Evolutionary conservation across 768 basidiomycete genomes (phyloP).

Genomic region (Rossbeevera mucosa): DNA sequence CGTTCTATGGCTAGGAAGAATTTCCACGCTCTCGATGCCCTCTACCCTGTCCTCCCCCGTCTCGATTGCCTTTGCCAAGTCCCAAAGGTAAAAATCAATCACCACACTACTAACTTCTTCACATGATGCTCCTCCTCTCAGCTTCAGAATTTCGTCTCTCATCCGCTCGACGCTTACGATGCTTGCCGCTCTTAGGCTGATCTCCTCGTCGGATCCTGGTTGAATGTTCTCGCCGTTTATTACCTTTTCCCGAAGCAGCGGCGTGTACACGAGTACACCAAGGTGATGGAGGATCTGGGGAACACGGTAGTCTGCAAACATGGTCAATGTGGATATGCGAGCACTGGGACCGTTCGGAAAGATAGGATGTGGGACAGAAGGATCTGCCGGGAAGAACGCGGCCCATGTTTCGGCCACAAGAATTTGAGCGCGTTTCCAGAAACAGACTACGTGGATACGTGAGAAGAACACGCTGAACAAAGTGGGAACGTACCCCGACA

Average conservation of each 20-base stretch:
- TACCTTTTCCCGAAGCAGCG: slow-evolving; percentile 51
- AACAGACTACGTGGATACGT: slow-evolving; percentile 45
- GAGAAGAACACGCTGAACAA: neutral
- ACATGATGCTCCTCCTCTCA: slow-evolving; percentile 20
- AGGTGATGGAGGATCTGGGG: slow-evolving; percentile 89
- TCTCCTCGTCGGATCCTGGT: slow-evolving; percentile 62
- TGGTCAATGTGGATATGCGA: slow-evolving; percentile 69
- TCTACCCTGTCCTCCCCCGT: slow-evolving; percentile 53
- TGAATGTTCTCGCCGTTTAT: slow-evolving; percentile 39
- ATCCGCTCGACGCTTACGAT: slow-evolving; percentile 76
- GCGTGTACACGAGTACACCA: slow-evolving; percentile 67
- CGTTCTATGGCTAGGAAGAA: slow-evolving; percentile 72
- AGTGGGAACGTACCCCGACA: slow-evolving; percentile 45
- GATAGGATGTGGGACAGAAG: slow-evolving; percentile 55
- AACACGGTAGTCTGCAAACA: slow-evolving; percentile 93
- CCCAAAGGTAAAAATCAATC: slow-evolving; percentile 91
- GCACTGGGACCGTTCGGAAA: slow-evolving; percentile 58
- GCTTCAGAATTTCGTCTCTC: slow-evolving; percentile 48
- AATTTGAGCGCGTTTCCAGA: slow-evolving; percentile 92
- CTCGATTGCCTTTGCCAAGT: slow-evolving; percentile 75
- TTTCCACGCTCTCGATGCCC: slow-evolving; percentile 49
- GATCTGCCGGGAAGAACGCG: slow-evolving; percentile 68
- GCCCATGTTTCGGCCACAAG: slow-evolving; percentile 91
- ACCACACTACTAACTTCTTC: slow-evolving; percentile 63
- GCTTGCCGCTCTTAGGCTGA: slow-evolving; percentile 77